Evolutionary conservation across 805 yeast genomes (phyloP), one percentile per base, ranked within the genome.

Genomic region (Metschnikowia kofuensis): DNA sequence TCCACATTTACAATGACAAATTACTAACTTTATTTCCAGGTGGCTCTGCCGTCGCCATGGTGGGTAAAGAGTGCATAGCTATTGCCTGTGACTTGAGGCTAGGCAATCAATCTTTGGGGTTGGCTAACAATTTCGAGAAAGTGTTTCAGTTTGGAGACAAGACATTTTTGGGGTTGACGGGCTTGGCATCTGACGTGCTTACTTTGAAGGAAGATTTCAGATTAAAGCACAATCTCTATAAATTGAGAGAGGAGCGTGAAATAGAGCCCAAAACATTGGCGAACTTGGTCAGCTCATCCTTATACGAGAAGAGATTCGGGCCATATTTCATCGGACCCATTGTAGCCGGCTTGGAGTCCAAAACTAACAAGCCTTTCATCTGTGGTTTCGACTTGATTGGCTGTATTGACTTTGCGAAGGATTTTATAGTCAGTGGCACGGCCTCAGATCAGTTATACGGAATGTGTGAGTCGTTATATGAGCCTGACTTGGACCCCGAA

Each of bases 21-120:
- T 31, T 50, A 52, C 58, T 50, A 52, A 56, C 58, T 7, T 15
- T 14, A n/a, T 37, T n/a, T n/a, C 67, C 50, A 69, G 89, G 97
- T 72, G 99, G 99, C 71, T 80, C 96, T 55, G 96, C 96, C 45
- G 96, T 95, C 32, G 99, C 99, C 56, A 94, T 94, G 99, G 85
- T 85, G 27, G 99, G 99, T 61, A 91, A 95, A 65, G 97, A 90
- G 59, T 94, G 99, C 76, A 91, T 94, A 48, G 99, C 98, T 30
- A 90, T 94, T 62, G 99, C 97, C 4, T 85, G 94, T 60, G 99
- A 94, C 71, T 76, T 94, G 64, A 84, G 98, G 62, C 76, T 94
- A 53, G 99, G 99, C 21, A 83, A 84, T 66, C 99, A 94, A 68
- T 88, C 96, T 7, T 75, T 94, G 26, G 97, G 98, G 48, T 82